phyloP scores from a whole-genome alignment of 2,329 filamentous ascomycete genomes.

The Cyclaneusma minus region DNA sequence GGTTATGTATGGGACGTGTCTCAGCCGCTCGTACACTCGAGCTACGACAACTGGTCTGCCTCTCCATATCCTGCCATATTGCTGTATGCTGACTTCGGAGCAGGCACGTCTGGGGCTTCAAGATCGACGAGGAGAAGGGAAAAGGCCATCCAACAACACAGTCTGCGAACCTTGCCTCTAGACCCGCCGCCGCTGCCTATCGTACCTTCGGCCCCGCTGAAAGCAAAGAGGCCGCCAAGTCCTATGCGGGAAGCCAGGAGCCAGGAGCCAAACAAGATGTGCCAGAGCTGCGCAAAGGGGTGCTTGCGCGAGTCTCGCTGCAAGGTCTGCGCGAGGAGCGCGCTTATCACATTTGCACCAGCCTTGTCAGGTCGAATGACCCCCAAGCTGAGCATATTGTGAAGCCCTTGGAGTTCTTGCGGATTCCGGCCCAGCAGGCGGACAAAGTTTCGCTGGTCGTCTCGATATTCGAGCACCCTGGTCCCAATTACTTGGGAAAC shows the following conservation, averaged over 20 bases:
- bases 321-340: conserved; percentile 75
- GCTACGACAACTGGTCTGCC: conserved; percentile 74
- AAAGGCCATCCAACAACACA: too few species aligned
- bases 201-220: conserved; percentile 26
- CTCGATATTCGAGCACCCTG: conserved; percentile 67
- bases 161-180: conserved; percentile 13
- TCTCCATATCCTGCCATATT: too few species aligned
- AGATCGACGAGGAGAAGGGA: too few species aligned
- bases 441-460: conserved; percentile 61
- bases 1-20: conserved; percentile 67
- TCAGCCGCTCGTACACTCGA: conserved; percentile 40
- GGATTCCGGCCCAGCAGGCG: conserved; percentile 49
- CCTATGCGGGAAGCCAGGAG: conserved; percentile 27
- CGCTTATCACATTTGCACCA: conserved; percentile 70
- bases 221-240: too few species aligned
- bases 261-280: conserved; percentile 24
- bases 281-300: too few species aligned
- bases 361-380: conserved; percentile 54
- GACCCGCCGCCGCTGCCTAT: conserved; percentile 16
- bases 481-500: conserved; percentile 54
- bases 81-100: too few species aligned
- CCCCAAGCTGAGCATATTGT: conserved; percentile 62
- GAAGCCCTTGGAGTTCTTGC: conserved; percentile 64
- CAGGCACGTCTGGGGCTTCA: too few species aligned
- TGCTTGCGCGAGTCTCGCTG: conserved; percentile 70